phyloP scores from a whole-genome alignment of 306 rosid species.

The Hippophae rhamnoides region DNA sequence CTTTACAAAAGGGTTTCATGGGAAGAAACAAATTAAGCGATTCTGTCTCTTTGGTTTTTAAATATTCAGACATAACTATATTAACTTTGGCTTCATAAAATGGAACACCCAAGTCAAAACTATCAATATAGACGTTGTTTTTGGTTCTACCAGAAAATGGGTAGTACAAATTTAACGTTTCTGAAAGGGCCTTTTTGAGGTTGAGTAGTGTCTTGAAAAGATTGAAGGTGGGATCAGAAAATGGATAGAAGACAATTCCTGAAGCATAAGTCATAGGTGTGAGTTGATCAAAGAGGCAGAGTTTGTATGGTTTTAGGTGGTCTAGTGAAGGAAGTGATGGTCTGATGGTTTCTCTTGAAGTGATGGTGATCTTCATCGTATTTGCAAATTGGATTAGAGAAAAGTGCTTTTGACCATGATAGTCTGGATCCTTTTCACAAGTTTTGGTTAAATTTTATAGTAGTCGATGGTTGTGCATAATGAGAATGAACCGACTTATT shows the following conservation, averaged over 20 bases:
- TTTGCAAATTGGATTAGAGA: background rate
- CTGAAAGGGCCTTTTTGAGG: conserved; percentile 35
- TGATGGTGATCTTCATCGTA: conserved; percentile 29
- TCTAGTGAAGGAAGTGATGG: conserved; percentile 20
- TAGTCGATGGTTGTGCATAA: too few relatives aligned
- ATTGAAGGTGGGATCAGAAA: background rate
- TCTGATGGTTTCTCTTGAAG: conserved; percentile 32
- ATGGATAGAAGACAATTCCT: conserved; percentile 13
- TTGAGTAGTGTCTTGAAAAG: conserved; percentile 10
- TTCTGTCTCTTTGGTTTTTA: conserved; percentile 24
- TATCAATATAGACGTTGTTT: conserved; percentile 22
- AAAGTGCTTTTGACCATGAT: background rate
- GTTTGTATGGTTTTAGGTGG: conserved; percentile 16
- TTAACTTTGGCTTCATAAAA: conserved; percentile 36
- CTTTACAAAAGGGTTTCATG: conserved; percentile 19
- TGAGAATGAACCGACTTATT: too few relatives aligned
- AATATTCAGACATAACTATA: conserved; percentile 26
- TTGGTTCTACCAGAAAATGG: conserved; percentile 39
- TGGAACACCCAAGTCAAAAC: conserved; percentile 35
- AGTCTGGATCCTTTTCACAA: too few relatives aligned
- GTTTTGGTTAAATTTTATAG: too few relatives aligned
- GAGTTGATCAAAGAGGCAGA: conserved; percentile 24
- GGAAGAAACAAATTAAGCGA: conserved; percentile 28
- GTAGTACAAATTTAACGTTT: conserved; percentile 38
- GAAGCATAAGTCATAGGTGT: conserved; percentile 19